These are phyloP conservation scores for Candida labiduridarum DNA, from an alignment of 1,139 yeast species.

Conservation along the genomic window DNA sequence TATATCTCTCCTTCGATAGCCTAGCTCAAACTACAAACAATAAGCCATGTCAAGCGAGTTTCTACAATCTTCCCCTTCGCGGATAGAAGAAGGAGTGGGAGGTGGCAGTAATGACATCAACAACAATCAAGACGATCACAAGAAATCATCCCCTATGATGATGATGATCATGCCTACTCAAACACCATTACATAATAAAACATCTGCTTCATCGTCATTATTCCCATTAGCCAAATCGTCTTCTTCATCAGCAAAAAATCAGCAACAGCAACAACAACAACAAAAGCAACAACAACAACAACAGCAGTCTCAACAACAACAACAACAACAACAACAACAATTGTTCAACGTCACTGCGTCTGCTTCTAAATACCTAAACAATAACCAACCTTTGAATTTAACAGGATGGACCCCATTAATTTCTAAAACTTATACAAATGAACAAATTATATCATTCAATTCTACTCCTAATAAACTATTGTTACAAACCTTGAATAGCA, in stretches of 20 bases:
- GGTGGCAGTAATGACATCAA: background rate
- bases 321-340: slow-evolving; percentile 13
- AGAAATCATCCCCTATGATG: background rate
- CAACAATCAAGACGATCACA: background rate
- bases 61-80: slow-evolving; percentile 33
- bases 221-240: slow-evolving; percentile 9
- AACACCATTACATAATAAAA: slow-evolving; percentile 13
- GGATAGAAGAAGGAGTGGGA: slow-evolving; percentile 21
- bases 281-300: slow-evolving; percentile 11
- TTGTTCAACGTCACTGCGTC: slow-evolving; percentile 27
- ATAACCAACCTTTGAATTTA: slow-evolving; percentile 21
- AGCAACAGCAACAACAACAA: slow-evolving; percentile 9
- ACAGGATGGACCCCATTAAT: slow-evolving; percentile 51
- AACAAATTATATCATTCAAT: slow-evolving; percentile 36
- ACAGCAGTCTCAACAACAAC: slow-evolving; percentile 12
- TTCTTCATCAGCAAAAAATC: slow-evolving; percentile 8
- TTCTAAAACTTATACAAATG: slow-evolving; percentile 41
- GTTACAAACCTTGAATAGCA: slow-evolving; percentile 6
- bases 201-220: slow-evolving; percentile 5
- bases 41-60: slow-evolving; percentile 18
- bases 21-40: background rate
- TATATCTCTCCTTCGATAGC: too few relatives aligned
- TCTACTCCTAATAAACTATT: slow-evolving; percentile 34
- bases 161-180: slow-evolving; percentile 8
- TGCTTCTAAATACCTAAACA: slow-evolving; percentile 24